Evolutionary conservation across 2,329 filamentous ascomycete genomes (phyloP).

Genomic region (Rhynchosporium agropyri): DNA sequence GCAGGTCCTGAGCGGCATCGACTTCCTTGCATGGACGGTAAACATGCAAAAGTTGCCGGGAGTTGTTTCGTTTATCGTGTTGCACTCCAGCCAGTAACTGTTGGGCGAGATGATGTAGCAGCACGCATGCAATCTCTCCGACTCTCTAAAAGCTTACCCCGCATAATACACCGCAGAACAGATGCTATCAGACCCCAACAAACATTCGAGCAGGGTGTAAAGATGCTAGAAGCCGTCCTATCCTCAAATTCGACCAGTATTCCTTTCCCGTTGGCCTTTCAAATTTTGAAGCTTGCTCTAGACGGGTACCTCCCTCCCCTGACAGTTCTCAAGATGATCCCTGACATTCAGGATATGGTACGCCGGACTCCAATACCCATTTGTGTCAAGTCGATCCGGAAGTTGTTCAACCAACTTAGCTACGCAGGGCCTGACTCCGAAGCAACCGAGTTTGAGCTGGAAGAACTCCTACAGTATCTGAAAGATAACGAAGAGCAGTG

Average conservation of each 20-base stretch:
- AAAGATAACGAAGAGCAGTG: slow-evolving; percentile 46
- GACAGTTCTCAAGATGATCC: slow-evolving; percentile 50
- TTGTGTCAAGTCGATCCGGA: slow-evolving; percentile 56
- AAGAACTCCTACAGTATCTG: slow-evolving; percentile 44
- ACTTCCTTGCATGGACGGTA: slow-evolving; percentile 43
- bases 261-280: slow-evolving; percentile 60
- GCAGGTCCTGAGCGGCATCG: slow-evolving; percentile 30
- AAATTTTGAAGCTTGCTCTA: slow-evolving; percentile 63
- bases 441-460: slow-evolving; percentile 46
- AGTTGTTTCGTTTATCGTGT: slow-evolving; percentile 56
- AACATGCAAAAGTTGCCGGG: slow-evolving; percentile 46
- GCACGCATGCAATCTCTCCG: slow-evolving; percentile 39
- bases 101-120: slow-evolving; percentile 34
- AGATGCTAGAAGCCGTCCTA: slow-evolving; percentile 31
- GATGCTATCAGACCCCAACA: slow-evolving; percentile 24
- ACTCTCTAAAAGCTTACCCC: slow-evolving; percentile 41
- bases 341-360: slow-evolving; percentile 44
- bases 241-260: slow-evolving; percentile 38
- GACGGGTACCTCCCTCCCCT: slow-evolving; percentile 64
- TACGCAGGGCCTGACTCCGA: slow-evolving; percentile 57
- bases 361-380: slow-evolving; percentile 44
- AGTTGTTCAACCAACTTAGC: slow-evolving; percentile 54
- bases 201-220: slow-evolving; percentile 28
- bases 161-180: slow-evolving; percentile 34
- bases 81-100: slow-evolving; percentile 29